Conservation (phyloP, 495 filamentous ascomycete genomes). For the Penicillium coffeae region DNA sequence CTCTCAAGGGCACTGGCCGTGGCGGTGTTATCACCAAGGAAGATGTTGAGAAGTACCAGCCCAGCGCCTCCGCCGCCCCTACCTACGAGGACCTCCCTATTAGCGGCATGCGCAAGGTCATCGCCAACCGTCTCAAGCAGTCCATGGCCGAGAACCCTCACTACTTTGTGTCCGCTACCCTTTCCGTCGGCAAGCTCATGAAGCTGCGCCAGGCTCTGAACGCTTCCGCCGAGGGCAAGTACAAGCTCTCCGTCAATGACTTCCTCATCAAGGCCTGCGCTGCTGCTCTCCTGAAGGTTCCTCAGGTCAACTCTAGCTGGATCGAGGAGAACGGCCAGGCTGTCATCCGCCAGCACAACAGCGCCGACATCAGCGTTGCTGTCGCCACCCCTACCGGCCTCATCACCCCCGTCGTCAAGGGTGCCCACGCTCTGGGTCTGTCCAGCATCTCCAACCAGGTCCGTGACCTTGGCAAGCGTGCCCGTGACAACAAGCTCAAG, state of each 20-base stretch:
- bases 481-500: slow-evolving; percentile 96
- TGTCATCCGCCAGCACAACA: slow-evolving; percentile 87
- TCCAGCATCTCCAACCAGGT: slow-evolving; percentile 80
- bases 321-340: slow-evolving; percentile 67
- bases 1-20: slow-evolving; percentile 83
- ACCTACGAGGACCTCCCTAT: slow-evolving; percentile 81
- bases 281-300: slow-evolving; percentile 85
- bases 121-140: slow-evolving; percentile 84
- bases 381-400: slow-evolving; percentile 92
- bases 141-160: slow-evolving; percentile 92
- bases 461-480: slow-evolving; percentile 95
- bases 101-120: slow-evolving; percentile 95
- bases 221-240: slow-evolving; percentile 78
- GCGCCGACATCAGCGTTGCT: slow-evolving; percentile 87
- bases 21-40: slow-evolving; percentile 85
- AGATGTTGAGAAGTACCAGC: slow-evolving; percentile 83
- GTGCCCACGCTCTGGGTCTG: slow-evolving; percentile 77
- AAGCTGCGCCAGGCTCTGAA: slow-evolving; percentile 96
- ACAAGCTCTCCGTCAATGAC: slow-evolving; percentile 99
- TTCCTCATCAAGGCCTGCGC: slow-evolving; percentile 97
- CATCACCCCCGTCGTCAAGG: slow-evolving; percentile 95
- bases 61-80: slow-evolving; percentile 50
- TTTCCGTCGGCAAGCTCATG: slow-evolving; percentile 90
- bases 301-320: slow-evolving; percentile 94
- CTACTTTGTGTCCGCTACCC: slow-evolving; percentile 86